Percentiles rank a stretch among this genome's conserved stretches.
Conservation (phyloP, 1,139 yeast genomes). For the Yamadazyma aaseri region DNA sequence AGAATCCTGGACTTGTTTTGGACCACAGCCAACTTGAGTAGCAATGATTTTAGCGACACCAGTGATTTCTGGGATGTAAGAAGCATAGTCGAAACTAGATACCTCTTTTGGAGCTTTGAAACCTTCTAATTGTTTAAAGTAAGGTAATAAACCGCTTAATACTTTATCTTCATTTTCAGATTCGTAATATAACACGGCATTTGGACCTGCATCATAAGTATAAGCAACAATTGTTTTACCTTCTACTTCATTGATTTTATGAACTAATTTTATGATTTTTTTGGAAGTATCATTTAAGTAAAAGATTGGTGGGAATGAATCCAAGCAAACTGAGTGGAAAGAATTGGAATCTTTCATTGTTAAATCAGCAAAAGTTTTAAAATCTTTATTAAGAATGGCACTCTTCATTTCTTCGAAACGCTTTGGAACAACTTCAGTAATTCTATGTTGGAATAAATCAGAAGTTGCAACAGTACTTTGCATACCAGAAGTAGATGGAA, state of each 20-base stretch:
- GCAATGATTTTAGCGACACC: slow-evolving; percentile 82
- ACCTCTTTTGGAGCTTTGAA: slow-evolving; percentile 11
- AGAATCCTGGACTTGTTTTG: slow-evolving; percentile 53
- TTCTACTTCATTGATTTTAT: slow-evolving; percentile 66
- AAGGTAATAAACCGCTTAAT: slow-evolving; percentile 47
- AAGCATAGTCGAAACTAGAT: slow-evolving; percentile 7
- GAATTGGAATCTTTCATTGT: slow-evolving; percentile 97
- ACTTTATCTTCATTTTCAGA: slow-evolving; percentile 67
- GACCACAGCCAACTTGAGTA: slow-evolving; percentile 88
- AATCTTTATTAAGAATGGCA: slow-evolving; percentile 69
- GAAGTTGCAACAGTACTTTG: slow-evolving; percentile 90
- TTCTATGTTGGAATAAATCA: slow-evolving; percentile 76
- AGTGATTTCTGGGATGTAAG: slow-evolving; percentile 38
- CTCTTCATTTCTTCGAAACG: slow-evolving; percentile 81
- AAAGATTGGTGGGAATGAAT: slow-evolving; percentile 92
- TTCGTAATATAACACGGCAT: slow-evolving; percentile 90
- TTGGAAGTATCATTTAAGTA: slow-evolving; percentile 95
- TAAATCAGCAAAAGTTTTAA: slow-evolving; percentile 75
- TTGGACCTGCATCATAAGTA: slow-evolving; percentile 99
- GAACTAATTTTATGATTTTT: slow-evolving; percentile 78
- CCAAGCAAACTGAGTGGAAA: slow-evolving; percentile 95
- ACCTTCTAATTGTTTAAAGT: slow-evolving; percentile 13
- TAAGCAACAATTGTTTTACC: slow-evolving; percentile 83
- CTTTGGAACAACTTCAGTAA: slow-evolving; percentile 76
- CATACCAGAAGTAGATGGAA: slow-evolving; percentile 95